Base-by-base conservation (phyloP, 2,329 filamentous ascomycete genomes). In the Botrytis cinerea region DNA sequence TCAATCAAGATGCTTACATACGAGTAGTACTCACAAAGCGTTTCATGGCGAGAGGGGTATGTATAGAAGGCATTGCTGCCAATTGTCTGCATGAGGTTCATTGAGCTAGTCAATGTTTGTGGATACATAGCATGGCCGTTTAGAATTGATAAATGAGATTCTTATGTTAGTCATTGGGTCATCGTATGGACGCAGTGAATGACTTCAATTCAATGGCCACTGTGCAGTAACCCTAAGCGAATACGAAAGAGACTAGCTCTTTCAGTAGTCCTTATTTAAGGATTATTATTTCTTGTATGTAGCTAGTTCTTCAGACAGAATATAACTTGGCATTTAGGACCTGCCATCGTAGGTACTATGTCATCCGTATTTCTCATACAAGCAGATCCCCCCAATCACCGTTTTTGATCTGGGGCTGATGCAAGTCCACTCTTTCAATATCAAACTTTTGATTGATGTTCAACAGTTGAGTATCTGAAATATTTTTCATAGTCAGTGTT, bases 1-100 rank as follows among this genome's bases (percentile, higher is more conserved):
- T 75, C 69, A 20, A 75, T 71, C 20, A 76, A 70, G 12, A 77
- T 76, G 12, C 64, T 73, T 38, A 73, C 75, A 57, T 74, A 70
- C 0, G 72, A 75, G 62, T 77, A 78, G 16, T 73, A 54, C 74
- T 75, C 77, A 59, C 73, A 71, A n/a, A 77, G 51, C n/a, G n/a
- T 4, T 12, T 14, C 14, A 28, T 54, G n/a, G 6, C 14, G 14
- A 54, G 14, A 28, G 51, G n/a, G 14, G 6, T 18, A 28, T 14
- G 72, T 18, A 28, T 14, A 72, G 28, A 46, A 40, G 32, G 28
- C 48, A 38, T n/a, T 7, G 38, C 66, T 77, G 73, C 75, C 74
- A 75, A 16, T 73, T 72, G 20, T 71, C 59, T 25, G 62, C 20
- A 16, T 62, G 60, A 9, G 72, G 38, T 28, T 73, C 40, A 32